Conservation (phyloP, 306 rosid genomes). For the Begonia fuchsioides region DNA sequence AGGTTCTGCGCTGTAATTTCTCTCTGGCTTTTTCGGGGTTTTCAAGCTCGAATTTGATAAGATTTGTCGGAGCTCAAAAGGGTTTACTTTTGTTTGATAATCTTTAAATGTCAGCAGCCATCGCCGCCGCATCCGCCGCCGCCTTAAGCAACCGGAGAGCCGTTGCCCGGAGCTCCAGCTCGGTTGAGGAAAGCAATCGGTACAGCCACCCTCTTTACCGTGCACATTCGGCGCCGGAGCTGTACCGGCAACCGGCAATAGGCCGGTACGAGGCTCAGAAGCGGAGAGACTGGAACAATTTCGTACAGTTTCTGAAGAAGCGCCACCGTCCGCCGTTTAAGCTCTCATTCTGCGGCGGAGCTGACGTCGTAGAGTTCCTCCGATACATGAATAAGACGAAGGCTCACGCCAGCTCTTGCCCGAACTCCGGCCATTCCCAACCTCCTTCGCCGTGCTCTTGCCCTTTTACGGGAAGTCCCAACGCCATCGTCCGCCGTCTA, state of each 20-base stretch:
- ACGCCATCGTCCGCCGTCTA: slow-evolving; percentile 74
- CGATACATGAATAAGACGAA: slow-evolving; percentile 71
- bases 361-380: slow-evolving; percentile 66
- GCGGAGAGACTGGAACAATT: slow-evolving; percentile 81
- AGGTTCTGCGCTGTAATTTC: no score
- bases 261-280: slow-evolving; percentile 77
- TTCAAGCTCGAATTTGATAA: no score
- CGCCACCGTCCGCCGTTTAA: slow-evolving; percentile 59
- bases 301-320: slow-evolving; percentile 80
- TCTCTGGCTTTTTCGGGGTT: no score
- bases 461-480: slow-evolving; percentile 6
- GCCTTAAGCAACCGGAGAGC: slow-evolving; percentile 7
- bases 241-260: slow-evolving; percentile 6
- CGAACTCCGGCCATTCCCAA: no score
- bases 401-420: slow-evolving; percentile 44
- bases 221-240: not conserved
- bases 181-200: slow-evolving; percentile 1
- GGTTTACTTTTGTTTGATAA: no score
- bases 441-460: no score
- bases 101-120: slow-evolving; percentile 21
- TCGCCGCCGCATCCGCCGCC: slow-evolving; percentile 12
- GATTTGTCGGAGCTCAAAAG: no score
- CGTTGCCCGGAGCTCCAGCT: slow-evolving; percentile 4
- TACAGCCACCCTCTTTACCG: not conserved
- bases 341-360: slow-evolving; percentile 61